Conservation (phyloP, 306 rosid species). For the Hippophae gyantsensis region DNA sequence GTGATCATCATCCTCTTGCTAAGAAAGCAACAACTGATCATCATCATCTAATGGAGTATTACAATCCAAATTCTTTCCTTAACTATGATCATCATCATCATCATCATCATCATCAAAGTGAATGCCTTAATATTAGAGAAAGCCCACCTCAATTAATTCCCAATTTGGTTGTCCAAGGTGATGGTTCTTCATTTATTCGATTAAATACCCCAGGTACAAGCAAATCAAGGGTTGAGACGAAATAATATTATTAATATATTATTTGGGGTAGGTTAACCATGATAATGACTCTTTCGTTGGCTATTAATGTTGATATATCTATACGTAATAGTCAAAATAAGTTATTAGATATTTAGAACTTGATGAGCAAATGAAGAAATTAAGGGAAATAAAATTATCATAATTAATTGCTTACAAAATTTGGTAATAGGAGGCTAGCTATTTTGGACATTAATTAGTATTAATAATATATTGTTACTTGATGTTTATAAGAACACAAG, state of each 20-base stretch:
- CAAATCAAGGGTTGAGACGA: slow-evolving; percentile 42
- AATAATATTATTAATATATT: slow-evolving; percentile 4
- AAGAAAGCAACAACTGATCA: slow-evolving; percentile 15
- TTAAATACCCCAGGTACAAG: slow-evolving; percentile 39
- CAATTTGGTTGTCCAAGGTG: slow-evolving; percentile 53
- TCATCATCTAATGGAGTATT: slow-evolving; percentile 27
- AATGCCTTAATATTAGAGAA: slow-evolving; percentile 37
- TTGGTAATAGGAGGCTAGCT: no score
- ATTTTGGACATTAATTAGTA: no score
- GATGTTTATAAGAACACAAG: no score
- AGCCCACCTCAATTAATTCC: slow-evolving; percentile 48
- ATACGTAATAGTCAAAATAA: slow-evolving; percentile 18
- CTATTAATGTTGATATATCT: not conserved
- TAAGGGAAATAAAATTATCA: not conserved
- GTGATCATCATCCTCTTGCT: slow-evolving; percentile 4
- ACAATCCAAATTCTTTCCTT: slow-evolving; percentile 30
- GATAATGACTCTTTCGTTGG: slow-evolving; percentile 7
- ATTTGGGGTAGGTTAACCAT: slow-evolving; percentile 19
- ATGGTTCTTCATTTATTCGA: slow-evolving; percentile 45
- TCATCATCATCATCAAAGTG: slow-evolving; percentile 1
- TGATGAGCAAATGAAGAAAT: slow-evolving; percentile 10
- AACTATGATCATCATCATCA: slow-evolving; percentile 23
- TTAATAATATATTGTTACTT: no score
- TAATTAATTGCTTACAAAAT: not conserved
- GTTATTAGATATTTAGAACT: slow-evolving; percentile 12